Conservation (phyloP, 1,284 basidiomycete species). For the Cerrena zonata region DNA sequence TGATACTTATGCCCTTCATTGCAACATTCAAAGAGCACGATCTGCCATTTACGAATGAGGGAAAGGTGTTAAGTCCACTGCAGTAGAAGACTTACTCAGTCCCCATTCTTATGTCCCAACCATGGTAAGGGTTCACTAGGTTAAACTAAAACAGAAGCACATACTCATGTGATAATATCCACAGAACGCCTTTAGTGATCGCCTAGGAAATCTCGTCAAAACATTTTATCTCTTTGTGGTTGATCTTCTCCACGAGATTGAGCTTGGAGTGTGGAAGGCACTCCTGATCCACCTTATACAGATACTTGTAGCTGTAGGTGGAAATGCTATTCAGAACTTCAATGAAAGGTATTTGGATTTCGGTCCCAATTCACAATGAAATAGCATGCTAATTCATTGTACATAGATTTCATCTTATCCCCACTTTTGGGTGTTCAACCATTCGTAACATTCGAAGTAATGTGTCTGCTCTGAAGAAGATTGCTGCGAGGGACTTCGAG, state of each 20-base stretch:
- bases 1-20: not conserved
- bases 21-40: no score
- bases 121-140: not conserved
- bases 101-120: not conserved
- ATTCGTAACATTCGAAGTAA: constrained; percentile 23
- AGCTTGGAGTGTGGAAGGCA: constrained; percentile 24
- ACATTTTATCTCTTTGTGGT: constrained; percentile 15
- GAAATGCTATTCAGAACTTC: not conserved
- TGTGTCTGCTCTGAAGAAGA: constrained; percentile 23
- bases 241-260: constrained; percentile 25
- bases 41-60: not conserved
- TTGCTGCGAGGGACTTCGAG: constrained; percentile 19
- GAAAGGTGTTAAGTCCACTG: not conserved
- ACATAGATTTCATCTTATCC: constrained; percentile 2
- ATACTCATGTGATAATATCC: not conserved
- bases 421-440: constrained; percentile 7
- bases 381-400: no score
- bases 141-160: no score
- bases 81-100: not conserved
- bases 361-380: not conserved
- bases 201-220: constrained; percentile 12
- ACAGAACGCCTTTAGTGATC: constrained; percentile 32
- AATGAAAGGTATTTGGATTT: not conserved
- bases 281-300: constrained; percentile 21
- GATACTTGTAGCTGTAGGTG: constrained; percentile 17